Base-by-base conservation (phyloP, 768 basidiomycete genomes). In the Amanita phalloides region DNA sequence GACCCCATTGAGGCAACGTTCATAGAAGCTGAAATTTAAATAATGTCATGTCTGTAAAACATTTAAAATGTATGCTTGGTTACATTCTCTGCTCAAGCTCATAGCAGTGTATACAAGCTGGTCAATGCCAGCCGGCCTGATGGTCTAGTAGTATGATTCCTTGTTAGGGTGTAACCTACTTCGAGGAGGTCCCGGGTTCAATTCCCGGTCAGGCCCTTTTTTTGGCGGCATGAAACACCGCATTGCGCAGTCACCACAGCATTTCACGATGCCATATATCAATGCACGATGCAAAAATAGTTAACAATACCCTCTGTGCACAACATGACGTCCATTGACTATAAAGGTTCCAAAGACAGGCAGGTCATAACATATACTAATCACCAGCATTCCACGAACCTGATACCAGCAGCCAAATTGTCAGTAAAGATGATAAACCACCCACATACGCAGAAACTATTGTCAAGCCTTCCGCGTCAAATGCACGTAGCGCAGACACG, bases 111-210 rank as follows among this genome's bases (percentile, higher is more conserved):
- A 1, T 32, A 2, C 32, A 6, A 10, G 3, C 10, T 1, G 0
- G 7, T 3, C 8, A 8, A 30, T 30, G 6, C 3, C 10, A 10
- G 75, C 76, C 10, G 32, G 75, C 76, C 73, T 75, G 72, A 69
- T 76, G 73, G 74, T 76, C 75, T 78, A 77, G 76, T 77, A 72
- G 77, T 74, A 77, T 77, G 77, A 78, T 77, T 77, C 77, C 74
- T 76, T 74, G 73, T 78, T 77, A 72, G 76, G 75, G 76, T 53
- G 54, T 50, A 54, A 51, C 50, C 51, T 36, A 47, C 41, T 35
- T 78, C 73, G 78, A 81, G 79, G 81, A 83, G 81, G 81, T 82
- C 78, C 79, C 73, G 79, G 79, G 80, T 82, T 83, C 81, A 81
- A 82, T 81, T 80, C 79, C 79, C 79, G 73, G 78, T 73, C 70